A percentile compares a stretch with the other conserved stretches of the same genome.
These are phyloP conservation scores for Suillus brevipes DNA, from an alignment of 768 basidiomycete species.

Conservation along the genomic window DNA sequence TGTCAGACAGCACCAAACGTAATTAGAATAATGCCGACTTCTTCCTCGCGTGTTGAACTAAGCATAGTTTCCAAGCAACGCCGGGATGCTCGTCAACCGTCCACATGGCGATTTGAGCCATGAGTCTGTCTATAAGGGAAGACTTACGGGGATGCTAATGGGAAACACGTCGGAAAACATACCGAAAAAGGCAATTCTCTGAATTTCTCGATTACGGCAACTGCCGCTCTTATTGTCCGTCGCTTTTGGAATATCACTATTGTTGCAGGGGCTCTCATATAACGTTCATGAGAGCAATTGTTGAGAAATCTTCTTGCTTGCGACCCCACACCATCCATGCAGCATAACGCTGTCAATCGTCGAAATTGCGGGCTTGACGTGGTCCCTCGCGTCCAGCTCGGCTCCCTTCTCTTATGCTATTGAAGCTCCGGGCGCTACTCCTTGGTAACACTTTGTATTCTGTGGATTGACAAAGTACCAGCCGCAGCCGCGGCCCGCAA, in stretches of 20 bases:
- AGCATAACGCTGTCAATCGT: not conserved
- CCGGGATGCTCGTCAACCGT: not conserved
- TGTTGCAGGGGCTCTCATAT: conserved; percentile 30
- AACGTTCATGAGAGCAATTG: conserved; percentile 7
- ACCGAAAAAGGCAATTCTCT: not conserved
- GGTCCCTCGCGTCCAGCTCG: not conserved
- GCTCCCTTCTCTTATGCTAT: not conserved
- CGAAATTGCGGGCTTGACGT: not conserved
- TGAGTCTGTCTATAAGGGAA: not conserved
- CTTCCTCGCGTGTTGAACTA: not conserved
- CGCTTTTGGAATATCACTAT: conserved; percentile 19
- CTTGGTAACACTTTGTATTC: conserved; percentile 26
- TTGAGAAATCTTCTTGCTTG: conserved; percentile 9
- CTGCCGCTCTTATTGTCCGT: conserved; percentile 12
- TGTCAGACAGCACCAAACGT: not conserved
- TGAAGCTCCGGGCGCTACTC: not conserved
- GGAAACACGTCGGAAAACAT: not conserved
- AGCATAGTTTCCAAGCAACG: not conserved
- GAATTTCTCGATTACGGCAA: conserved; percentile 9
- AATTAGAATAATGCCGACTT: not conserved
- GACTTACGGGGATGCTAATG: not conserved
- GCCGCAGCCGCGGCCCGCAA: not conserved
- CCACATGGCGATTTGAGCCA: not conserved
- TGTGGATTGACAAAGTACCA: not conserved
- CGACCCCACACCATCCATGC: conserved; percentile 13